Percentiles rank a stretch among this genome's conserved stretches.
These are phyloP conservation scores for Hypomyces perniciosus DNA, from an alignment of 2,329 filamentous ascomycete genomes.

Conservation along the genomic window DNA sequence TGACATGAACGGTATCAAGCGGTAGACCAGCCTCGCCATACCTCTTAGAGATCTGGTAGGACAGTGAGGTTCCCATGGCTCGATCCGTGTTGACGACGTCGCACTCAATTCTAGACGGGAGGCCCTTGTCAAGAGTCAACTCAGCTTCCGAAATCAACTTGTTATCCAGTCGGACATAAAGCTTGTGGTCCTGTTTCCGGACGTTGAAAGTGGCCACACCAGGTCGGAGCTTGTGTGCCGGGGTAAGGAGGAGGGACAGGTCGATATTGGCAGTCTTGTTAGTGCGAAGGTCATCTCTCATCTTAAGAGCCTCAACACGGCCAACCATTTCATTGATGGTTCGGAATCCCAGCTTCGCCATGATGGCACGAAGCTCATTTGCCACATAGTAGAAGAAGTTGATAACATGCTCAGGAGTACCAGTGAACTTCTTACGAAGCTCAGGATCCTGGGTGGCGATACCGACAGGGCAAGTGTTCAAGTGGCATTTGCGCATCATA, in stretches of 20 bases:
- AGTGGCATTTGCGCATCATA: conserved; percentile 78
- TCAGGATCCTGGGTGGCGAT: conserved; percentile 96
- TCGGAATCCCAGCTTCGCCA: conserved; percentile 91
- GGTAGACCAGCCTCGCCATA: conserved; percentile 86
- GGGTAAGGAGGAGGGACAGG: conserved; percentile 84
- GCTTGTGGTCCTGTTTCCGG: conserved; percentile 91
- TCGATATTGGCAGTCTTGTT: conserved; percentile 91
- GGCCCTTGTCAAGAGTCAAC: conserved; percentile 86
- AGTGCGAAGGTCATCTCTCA: conserved; percentile 81
- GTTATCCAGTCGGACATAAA: conserved; percentile 91
- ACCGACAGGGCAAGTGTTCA: conserved; percentile 81
- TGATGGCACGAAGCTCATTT: conserved; percentile 93
- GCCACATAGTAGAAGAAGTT: conserved; percentile 99
- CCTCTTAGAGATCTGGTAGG: conserved; percentile 90
- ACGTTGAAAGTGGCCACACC: conserved; percentile 97
- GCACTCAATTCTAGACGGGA: conserved; percentile 89
- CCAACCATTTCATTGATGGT: conserved; percentile 98
- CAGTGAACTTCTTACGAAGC: conserved; percentile 86
- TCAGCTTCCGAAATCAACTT: conserved; percentile 96
- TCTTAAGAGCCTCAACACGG: conserved; percentile 76
- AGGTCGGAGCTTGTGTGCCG: conserved; percentile 90
- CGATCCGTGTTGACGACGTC: conserved; percentile 96
- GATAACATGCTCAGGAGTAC: conserved; percentile 92
- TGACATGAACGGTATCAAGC: conserved; percentile 89
- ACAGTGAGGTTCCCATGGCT: conserved; percentile 86